A percentile compares a stretch with the other conserved stretches of the same genome.
phyloP scores from a whole-genome alignment of 176 grass and related monocot species.

The Pontederia crassipes region DNA sequence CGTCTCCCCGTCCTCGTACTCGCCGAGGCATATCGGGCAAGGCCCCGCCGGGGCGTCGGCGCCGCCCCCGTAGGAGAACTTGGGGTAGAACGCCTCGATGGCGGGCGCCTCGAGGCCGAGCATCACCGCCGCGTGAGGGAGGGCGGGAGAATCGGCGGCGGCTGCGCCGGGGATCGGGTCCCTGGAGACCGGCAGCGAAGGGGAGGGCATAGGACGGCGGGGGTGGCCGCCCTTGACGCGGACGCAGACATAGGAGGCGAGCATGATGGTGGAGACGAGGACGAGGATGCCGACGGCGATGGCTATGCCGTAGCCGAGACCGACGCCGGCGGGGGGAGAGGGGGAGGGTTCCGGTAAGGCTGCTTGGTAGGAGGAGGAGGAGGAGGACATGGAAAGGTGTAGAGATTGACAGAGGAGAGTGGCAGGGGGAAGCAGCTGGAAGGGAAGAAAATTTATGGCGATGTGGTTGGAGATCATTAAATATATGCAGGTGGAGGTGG shows the following conservation, averaged over 20 bases:
- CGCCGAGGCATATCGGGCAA: slow-evolving; percentile 60
- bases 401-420: no score
- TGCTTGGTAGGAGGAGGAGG: slow-evolving; percentile 6
- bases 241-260: slow-evolving; percentile 63
- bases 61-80: slow-evolving; percentile 17
- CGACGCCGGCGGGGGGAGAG: slow-evolving; percentile 23
- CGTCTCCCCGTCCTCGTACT: slow-evolving; percentile 32
- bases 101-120: slow-evolving; percentile 30
- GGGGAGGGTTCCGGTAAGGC: background rate
- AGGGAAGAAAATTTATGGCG: no score
- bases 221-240: slow-evolving; percentile 34
- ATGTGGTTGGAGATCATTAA: no score
- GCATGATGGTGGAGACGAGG: slow-evolving; percentile 64
- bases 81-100: slow-evolving; percentile 65
- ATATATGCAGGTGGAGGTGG: no score
- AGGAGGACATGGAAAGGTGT: slow-evolving; percentile 14
- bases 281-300: slow-evolving; percentile 58
- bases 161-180: background rate
- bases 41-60: slow-evolving; percentile 6
- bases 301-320: slow-evolving; percentile 70
- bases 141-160: background rate
- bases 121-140: background rate
- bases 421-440: no score
- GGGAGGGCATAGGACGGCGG: background rate
- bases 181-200: background rate